Percentiles rank a stretch among this genome's conserved stretches.
These are phyloP conservation scores for Talaromyces sp. DNA, from an alignment of 2,329 filamentous ascomycete genomes.

Conservation along the genomic window DNA sequence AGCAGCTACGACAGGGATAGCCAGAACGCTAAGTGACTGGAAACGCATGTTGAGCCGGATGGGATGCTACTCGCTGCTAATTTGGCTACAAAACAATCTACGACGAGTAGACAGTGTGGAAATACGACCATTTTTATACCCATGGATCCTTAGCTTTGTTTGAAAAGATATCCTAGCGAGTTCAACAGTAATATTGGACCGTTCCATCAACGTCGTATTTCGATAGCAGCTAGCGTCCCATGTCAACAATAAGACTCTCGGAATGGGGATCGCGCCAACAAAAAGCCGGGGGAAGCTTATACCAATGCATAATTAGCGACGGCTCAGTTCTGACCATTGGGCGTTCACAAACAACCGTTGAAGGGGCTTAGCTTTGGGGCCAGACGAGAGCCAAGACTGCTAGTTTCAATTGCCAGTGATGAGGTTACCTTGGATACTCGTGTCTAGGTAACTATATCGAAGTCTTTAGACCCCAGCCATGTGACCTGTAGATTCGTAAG, in stretches of 20 bases:
- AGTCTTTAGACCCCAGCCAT: background rate
- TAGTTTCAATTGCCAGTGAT: background rate
- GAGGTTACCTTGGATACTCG: background rate
- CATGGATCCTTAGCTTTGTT: background rate
- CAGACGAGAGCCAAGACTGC: background rate
- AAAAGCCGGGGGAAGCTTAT: background rate
- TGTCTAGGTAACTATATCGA: background rate
- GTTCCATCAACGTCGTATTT: slow-evolving; percentile 10
- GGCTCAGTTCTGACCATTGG: background rate
- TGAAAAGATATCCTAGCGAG: background rate
- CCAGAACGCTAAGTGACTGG: background rate
- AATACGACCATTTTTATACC: background rate
- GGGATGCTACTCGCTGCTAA: background rate
- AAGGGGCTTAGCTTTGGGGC: background rate
- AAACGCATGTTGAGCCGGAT: background rate
- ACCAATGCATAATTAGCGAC: background rate
- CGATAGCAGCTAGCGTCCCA: background rate
- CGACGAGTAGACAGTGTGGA: background rate
- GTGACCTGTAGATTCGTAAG: background rate
- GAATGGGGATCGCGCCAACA: background rate
- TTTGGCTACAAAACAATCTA: too few species aligned
- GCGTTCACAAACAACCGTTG: background rate
- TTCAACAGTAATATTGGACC: background rate
- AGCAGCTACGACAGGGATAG: background rate
- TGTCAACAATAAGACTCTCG: background rate